Evolutionary conservation across 1,284 basidiomycete species (phyloP).

Genomic region (Ganoderma sinense): DNA sequence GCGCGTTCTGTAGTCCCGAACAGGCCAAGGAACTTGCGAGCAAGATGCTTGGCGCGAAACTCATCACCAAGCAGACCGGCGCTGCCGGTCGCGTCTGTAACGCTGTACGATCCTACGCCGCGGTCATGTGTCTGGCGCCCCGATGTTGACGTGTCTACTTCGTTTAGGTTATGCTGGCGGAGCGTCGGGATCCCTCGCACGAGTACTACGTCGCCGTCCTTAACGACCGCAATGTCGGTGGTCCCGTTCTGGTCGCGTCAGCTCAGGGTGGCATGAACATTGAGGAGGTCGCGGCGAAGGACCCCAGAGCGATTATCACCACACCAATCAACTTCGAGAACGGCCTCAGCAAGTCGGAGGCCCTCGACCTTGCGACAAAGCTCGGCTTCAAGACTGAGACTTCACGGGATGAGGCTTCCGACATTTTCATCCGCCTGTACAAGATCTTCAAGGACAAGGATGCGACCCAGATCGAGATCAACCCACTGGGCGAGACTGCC

Average conservation of each 20-base stretch:
- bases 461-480: constrained; percentile 99
- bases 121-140: background rate
- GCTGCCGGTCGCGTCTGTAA: constrained; percentile 94
- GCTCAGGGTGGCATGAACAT: constrained; percentile 98
- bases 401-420: constrained; percentile 86
- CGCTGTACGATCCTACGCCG: constrained; percentile 63
- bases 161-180: constrained; percentile 93
- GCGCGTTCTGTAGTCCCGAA: constrained; percentile 67
- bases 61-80: constrained; percentile 99
- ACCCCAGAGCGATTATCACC: constrained; percentile 95
- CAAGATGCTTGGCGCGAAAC: constrained; percentile 95
- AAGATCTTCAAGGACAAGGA: constrained; percentile 99
- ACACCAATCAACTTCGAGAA: constrained; percentile 91
- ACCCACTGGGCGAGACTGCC: constrained; percentile 95
- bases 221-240: constrained; percentile 92
- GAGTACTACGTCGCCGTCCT: constrained; percentile 99
- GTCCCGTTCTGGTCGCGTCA: constrained; percentile 94
- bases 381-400: constrained; percentile 86
- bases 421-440: constrained; percentile 95
- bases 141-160: constrained; percentile 1
- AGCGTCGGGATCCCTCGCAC: constrained; percentile 92
- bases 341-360: constrained; percentile 81
- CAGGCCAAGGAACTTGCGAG: constrained; percentile 89
- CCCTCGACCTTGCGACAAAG: constrained; percentile 85
- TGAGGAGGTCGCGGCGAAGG: constrained; percentile 99